A percentile compares a stretch with the other conserved stretches of the same genome.
phyloP scores from a whole-genome alignment of 2,329 filamentous ascomycete genomes.

The Epichloe sylvatica region DNA sequence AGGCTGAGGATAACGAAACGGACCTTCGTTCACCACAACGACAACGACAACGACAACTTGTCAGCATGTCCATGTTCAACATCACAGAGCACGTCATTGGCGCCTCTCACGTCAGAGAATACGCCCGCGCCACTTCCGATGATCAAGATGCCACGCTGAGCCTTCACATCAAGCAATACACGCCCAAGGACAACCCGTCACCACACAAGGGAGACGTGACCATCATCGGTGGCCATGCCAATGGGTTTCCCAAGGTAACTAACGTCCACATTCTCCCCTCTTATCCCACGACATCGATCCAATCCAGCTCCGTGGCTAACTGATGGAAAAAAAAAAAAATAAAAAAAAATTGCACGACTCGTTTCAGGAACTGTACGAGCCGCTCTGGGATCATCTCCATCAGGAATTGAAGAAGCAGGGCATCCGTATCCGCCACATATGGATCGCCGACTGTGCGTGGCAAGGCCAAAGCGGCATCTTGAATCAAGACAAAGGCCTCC shows the following conservation, averaged over 20 bases:
- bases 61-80: slow-evolving; percentile 30
- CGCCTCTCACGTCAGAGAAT: slow-evolving; percentile 70
- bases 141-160: slow-evolving; percentile 62
- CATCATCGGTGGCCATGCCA: slow-evolving; percentile 76
- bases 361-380: slow-evolving; percentile 72
- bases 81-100: slow-evolving; percentile 62
- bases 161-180: slow-evolving; percentile 78
- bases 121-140: slow-evolving; percentile 55
- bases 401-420: slow-evolving; percentile 40
- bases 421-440: slow-evolving; percentile 66
- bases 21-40: background rate
- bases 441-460: slow-evolving; percentile 80
- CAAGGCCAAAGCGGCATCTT: slow-evolving; percentile 67
- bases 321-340: too few species aligned
- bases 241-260: slow-evolving; percentile 79
- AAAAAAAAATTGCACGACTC: background rate
- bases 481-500: slow-evolving; percentile 46
- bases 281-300: too few species aligned
- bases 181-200: slow-evolving; percentile 52
- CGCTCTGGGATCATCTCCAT: slow-evolving; percentile 75
- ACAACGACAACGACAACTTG: background rate
- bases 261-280: slow-evolving; percentile 1
- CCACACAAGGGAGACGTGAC: slow-evolving; percentile 67
- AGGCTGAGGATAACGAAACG: too few species aligned
- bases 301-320: too few species aligned